Evolutionary conservation across 768 basidiomycete genomes (phyloP).

Genomic region (Hygrocybe punicea): DNA sequence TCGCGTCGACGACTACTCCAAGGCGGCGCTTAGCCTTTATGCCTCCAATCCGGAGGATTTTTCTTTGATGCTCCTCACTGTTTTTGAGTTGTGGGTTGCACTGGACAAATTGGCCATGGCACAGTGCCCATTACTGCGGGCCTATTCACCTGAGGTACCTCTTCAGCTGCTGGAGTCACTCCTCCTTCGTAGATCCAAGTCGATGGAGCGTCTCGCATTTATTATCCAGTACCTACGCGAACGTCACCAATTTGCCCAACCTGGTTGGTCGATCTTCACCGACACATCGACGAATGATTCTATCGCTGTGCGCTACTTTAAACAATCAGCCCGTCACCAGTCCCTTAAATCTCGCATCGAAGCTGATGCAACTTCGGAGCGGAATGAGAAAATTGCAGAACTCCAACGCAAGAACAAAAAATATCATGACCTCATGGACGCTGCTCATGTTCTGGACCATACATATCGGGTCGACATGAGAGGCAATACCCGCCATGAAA

Average conservation of each 20-base stretch:
- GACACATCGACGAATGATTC: slow-evolving; percentile 8
- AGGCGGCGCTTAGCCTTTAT: slow-evolving; percentile 25
- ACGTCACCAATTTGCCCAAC: slow-evolving; percentile 21
- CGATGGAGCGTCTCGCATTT: slow-evolving; percentile 25
- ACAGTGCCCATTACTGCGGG: slow-evolving; percentile 36
- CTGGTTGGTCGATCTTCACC: slow-evolving; percentile 36
- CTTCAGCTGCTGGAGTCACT: slow-evolving; percentile 37
- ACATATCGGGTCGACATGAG: not conserved
- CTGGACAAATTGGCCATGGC: slow-evolving; percentile 38
- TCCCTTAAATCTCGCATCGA: slow-evolving; percentile 28
- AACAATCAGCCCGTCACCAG: slow-evolving; percentile 18
- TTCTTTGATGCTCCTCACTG: slow-evolving; percentile 45
- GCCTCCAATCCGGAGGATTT: slow-evolving; percentile 35
- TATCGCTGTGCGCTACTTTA: slow-evolving; percentile 39
- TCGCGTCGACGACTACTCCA: slow-evolving; percentile 26
- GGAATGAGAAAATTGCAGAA: slow-evolving; percentile 24
- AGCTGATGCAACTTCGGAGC: slow-evolving; percentile 16
- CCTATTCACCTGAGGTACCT: slow-evolving; percentile 48
- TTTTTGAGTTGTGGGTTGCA: slow-evolving; percentile 48
- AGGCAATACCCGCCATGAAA: not conserved
- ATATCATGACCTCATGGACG: slow-evolving; percentile 17
- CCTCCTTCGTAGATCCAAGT: slow-evolving; percentile 33
- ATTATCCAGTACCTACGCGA: slow-evolving; percentile 29
- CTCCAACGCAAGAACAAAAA: slow-evolving; percentile 19
- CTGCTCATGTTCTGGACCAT: slow-evolving; percentile 11